These are phyloP conservation scores for Aspergillus amoenus DNA, from an alignment of 2,329 filamentous ascomycete species.

Conservation along the genomic window DNA sequence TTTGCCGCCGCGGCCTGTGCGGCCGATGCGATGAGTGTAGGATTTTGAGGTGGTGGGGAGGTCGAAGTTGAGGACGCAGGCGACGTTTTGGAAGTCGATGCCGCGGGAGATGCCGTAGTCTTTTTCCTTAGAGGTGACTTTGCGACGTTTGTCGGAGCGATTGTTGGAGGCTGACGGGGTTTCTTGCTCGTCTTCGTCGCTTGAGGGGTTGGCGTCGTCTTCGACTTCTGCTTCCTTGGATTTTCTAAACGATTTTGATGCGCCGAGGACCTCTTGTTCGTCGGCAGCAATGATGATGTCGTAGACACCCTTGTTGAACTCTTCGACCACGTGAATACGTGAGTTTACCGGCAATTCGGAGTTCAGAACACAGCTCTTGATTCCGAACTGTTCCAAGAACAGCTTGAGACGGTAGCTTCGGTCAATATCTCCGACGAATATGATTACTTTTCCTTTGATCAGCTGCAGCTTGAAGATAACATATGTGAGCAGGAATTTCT, in stretches of 20 bases:
- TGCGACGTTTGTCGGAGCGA: conserved; percentile 58
- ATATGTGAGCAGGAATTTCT: conserved; percentile 91
- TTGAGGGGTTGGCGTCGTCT: conserved; percentile 31
- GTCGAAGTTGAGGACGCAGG: conserved; percentile 95
- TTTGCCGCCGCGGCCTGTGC: conserved; percentile 87
- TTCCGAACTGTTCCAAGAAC: conserved; percentile 95
- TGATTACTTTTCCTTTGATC: conserved; percentile 86
- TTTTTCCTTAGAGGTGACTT: conserved; percentile 68
- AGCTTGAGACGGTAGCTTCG: conserved; percentile 88
- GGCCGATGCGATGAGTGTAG: conserved; percentile 95
- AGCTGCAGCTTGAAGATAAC: conserved; percentile 94
- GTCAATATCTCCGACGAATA: conserved; percentile 85
- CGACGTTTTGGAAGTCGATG: conserved; percentile 95
- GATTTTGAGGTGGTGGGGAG: conserved; percentile 83
- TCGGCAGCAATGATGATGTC: conserved; percentile 97
- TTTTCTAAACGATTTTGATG: conserved; percentile 35
- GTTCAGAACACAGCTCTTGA: conserved; percentile 89
- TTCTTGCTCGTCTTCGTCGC: conserved; percentile 37
- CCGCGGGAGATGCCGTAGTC: conserved; percentile 96
- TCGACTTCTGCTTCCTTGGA: conserved; percentile 24
- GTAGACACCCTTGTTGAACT: conserved; percentile 96
- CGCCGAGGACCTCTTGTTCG: conserved; percentile 78
- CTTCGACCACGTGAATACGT: conserved; percentile 88
- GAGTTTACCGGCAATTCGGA: conserved; percentile 92
- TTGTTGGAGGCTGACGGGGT: conserved; percentile 23